Evolutionary conservation across 495 filamentous ascomycete genomes (phyloP), one percentile per base, ranked within the genome.

Genomic region (Evansstolkia leycettana): DNA sequence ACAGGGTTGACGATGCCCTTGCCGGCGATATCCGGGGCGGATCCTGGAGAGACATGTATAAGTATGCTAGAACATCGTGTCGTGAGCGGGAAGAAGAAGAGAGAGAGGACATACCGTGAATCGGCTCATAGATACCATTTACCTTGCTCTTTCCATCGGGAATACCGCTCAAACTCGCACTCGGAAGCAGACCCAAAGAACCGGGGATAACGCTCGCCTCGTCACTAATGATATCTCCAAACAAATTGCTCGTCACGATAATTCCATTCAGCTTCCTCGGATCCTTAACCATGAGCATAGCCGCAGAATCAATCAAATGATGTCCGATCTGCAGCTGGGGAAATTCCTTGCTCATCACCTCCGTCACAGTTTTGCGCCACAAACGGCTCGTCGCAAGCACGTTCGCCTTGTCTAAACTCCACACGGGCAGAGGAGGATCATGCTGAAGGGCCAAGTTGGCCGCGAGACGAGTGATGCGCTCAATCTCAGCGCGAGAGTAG

Each of bases 231-330:
- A 98, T 98, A 58, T 98, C 90, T 40, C 90, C 90, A 53, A 94
- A 94, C 42, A 98, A 52, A 58, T 98, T 96, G 64, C 82, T 89
- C 5, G 88, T 93, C 25, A 98, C 77, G 28, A 98, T 73, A 14
- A 98, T 77, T 33, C 90, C 90, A 55, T 96, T 96, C 31, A 98
- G 68, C 34, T 82, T 75, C 15, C 83, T 67, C 15, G 90, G 90
- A 54, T 88, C 84, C 78, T 94, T 94, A 34, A 98, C 73, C 84
- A 96, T 88, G 43, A 95, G 58, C 89, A 98, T 95, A 34, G 90
- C 89, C 13, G 88, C 90, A 37, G 75, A 82, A 63, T 98, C 90
- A 52, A 98, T 95, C 26, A 98, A 69, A 51, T 98, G 89, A 59
- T 95, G 88, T 39, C 74, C 73, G 26, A 92, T 52, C 65, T 82